phyloP scores from a whole-genome alignment of 2,329 filamentous ascomycete genomes.

The Fusarium sp. region DNA sequence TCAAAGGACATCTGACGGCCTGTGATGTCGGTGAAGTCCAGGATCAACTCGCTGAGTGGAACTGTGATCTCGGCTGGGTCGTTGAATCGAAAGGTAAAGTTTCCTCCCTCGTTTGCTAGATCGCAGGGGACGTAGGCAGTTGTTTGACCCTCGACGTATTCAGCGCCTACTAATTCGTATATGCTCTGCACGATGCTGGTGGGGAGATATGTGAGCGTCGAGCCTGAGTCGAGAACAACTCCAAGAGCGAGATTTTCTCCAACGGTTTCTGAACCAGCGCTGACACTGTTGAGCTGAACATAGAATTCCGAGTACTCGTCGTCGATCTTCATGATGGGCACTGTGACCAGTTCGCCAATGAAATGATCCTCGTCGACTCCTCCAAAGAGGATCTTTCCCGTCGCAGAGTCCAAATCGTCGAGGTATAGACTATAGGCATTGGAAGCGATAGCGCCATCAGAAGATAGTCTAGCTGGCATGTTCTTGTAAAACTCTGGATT shows the following conservation, averaged over 20 bases:
- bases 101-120: conserved; percentile 55
- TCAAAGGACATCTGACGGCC: conserved; percentile 63
- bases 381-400: conserved; percentile 78
- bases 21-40: conserved; percentile 60
- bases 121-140: conserved; percentile 72
- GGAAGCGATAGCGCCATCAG: conserved; percentile 69
- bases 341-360: conserved; percentile 68
- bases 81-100: conserved; percentile 65
- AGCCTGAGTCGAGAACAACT: conserved; percentile 78
- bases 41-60: conserved; percentile 68
- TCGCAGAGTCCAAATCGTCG: conserved; percentile 74
- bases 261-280: conserved; percentile 56
- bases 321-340: conserved; percentile 70
- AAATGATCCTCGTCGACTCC: conserved; percentile 77
- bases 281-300: conserved; percentile 73
- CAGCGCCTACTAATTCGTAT: conserved; percentile 67
- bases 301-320: conserved; percentile 71
- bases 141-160: conserved; percentile 64
- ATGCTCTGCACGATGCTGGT: conserved; percentile 64
- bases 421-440: conserved; percentile 81
- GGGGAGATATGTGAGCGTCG: conserved; percentile 75
- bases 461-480: conserved; percentile 72
- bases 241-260: conserved; percentile 64
- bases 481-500: conserved; percentile 71
- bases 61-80: conserved; percentile 63